phyloP scores from a whole-genome alignment of 2,329 filamentous ascomycete species.

The Ophiocordyceps camponoti-rufipedis region DNA sequence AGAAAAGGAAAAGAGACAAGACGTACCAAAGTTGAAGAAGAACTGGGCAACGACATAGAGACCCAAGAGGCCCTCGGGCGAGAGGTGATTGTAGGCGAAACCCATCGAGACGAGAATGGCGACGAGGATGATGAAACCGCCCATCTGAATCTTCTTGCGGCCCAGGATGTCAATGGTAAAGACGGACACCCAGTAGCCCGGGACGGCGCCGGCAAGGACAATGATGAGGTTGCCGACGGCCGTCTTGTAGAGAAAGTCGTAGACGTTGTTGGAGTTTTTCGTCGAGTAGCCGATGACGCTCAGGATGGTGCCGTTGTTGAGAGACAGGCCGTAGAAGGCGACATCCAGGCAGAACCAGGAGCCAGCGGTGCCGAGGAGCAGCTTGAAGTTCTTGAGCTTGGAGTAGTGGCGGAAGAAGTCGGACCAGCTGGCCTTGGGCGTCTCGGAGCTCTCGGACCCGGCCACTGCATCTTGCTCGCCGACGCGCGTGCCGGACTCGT shows the following conservation, averaged over 20 bases:
- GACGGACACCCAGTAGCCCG: slow-evolving; percentile 69
- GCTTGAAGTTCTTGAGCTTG: slow-evolving; percentile 51
- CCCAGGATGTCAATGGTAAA: slow-evolving; percentile 55
- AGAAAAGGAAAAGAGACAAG: not conserved
- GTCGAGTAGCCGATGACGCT: slow-evolving; percentile 50
- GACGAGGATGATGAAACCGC: slow-evolving; percentile 41
- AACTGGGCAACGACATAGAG: slow-evolving; percentile 38
- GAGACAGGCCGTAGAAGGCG: slow-evolving; percentile 48
- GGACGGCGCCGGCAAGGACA: slow-evolving; percentile 60
- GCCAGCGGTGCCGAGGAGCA: slow-evolving; percentile 61
- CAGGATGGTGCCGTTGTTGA: slow-evolving; percentile 62
- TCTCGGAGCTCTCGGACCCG: slow-evolving; percentile 33
- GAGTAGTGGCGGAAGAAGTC: slow-evolving; percentile 58
- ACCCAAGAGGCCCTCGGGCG: slow-evolving; percentile 32
- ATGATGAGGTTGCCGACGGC: slow-evolving; percentile 66
- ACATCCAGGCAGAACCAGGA: slow-evolving; percentile 64
- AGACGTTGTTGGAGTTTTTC: slow-evolving; percentile 31
- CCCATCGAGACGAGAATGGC: slow-evolving; percentile 44
- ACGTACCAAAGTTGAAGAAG: slow-evolving; percentile 36
- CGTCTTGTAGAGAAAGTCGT: slow-evolving; percentile 53
- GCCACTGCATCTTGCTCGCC: slow-evolving; percentile 49
- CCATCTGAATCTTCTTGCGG: slow-evolving; percentile 59
- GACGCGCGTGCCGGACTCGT: slow-evolving; percentile 45
- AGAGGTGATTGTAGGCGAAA: slow-evolving; percentile 37
- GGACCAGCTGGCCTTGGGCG: slow-evolving; percentile 51